Base-by-base conservation (phyloP, 164 flowering plant species). In the Vitis riparia region DNA sequence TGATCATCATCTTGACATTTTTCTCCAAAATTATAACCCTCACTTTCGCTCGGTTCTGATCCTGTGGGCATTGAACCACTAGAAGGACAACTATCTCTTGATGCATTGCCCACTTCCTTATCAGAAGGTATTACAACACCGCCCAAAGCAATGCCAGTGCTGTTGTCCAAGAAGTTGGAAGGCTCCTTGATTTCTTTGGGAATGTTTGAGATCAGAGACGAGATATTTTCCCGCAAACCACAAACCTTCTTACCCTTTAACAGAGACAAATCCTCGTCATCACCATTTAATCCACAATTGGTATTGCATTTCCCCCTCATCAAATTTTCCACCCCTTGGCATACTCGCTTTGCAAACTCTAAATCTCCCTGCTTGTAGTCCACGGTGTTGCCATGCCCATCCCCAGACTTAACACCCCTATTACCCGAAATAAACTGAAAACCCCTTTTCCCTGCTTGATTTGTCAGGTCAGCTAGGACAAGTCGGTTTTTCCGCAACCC, bases 391-490 rank as follows among this genome's bases (percentile, higher is more conserved):
- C 27, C 62, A 56, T n/a, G 17, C 67, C 61, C 83, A 73, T 62
- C 75, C 32, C 63, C 65, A 37, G 56, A 62, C 14, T 69, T 66
- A 15, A 62, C 5, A 23, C 7, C 68, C 2, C 68, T 47, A 67
- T 70, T 66, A 12, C 71, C 72, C 2, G 75, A 67, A 66, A 74
- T 50, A 30, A 62, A 52, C 3, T 80, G 76, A 72, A 82, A 68
- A 19, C 65, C 70, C 59, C 92, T 82, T 68, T 88, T 90, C n/a
- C 72, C 78, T 0, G 76, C 63, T 23, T 53, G 76, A 75, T 91
- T 93, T 0, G 94, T 83, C 53, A 91, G 56, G 65, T 93, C 92
- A 3, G 80, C 88, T 50, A 93, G 70, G 29, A 51, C 87, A 1
- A 73, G 29, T 14, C 89, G 87, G 17, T 55, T 52, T 55, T 74